Evolutionary conservation across 1,284 basidiomycete species (phyloP), one percentile per base, ranked within the genome.

Genomic region (Lignosus rhinocerotis): DNA sequence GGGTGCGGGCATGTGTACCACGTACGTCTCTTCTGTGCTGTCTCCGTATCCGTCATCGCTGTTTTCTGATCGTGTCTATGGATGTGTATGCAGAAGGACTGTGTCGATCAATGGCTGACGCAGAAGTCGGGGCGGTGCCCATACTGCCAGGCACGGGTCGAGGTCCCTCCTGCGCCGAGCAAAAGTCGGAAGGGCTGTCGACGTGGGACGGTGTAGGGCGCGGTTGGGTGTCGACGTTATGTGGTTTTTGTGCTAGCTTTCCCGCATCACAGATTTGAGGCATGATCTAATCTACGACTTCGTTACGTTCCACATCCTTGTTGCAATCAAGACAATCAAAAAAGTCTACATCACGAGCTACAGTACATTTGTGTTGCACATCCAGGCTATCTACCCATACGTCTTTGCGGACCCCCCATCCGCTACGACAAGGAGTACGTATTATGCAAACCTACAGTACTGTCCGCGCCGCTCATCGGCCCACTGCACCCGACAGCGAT

Each of bases 391-490:
- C 31, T 47, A 25, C 25, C 25, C 25, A 25, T 5, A 12, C 19
- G 12, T 9, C 16, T 33, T 32, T 47, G n/a, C 53, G 31, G 2
- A 4, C 31, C 17, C 32, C n/a, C 46, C 43, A 16, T 17, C 8
- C 10, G 25, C 36, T 39, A 64, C 17, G 51, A 44, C 56, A 64
- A 36, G 33, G 59, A 59, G 21, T 59, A 59, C 59, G 50, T 81
- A 71, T 93, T 93, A 73, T 92, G 85, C 65, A 93, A 73, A 42
- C 90, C 90, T 66, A 93, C 83, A 2, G 85, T 92, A 70, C 88
- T 87, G 68, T 90, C 89, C 36, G 80, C 78, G 9, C 83, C 83
- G 66, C 85, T 90, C 64, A 77, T 67, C 16, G 75, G 77, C 10
- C 73, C 76, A 55, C 73, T 76, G 45, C 75, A 71, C 19, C 70